These are phyloP conservation scores for Umbelopsis sp. DNA, from an alignment of 192 early-diverging fungal genomes.

Conservation along the genomic window DNA sequence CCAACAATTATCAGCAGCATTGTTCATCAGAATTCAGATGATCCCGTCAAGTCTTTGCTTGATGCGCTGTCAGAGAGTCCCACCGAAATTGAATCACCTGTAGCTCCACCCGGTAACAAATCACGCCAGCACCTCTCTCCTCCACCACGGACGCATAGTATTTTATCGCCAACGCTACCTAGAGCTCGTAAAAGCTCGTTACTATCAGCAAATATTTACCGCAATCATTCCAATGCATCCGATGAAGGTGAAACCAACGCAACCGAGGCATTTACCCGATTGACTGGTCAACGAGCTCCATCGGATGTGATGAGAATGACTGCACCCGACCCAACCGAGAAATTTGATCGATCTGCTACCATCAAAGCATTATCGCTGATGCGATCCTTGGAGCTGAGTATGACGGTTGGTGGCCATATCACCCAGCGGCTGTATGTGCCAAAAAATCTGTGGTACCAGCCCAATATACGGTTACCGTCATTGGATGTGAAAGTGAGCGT, in stretches of 20 bases:
- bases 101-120: background rate
- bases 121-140: background rate
- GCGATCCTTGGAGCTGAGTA: slow-evolving; percentile 34
- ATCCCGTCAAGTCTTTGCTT: background rate
- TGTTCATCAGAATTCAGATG: background rate
- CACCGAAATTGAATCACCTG: background rate
- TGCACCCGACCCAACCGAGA: background rate
- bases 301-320: background rate
- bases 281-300: slow-evolving; percentile 12
- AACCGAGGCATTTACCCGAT: background rate
- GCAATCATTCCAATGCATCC: background rate
- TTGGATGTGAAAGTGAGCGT: slow-evolving; percentile 35
- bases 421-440: slow-evolving; percentile 38
- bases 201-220: background rate
- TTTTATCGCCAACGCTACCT: background rate
- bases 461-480: slow-evolving; percentile 29
- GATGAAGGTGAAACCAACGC: slow-evolving; percentile 9
- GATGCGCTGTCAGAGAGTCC: background rate
- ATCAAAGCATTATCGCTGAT: slow-evolving; percentile 20
- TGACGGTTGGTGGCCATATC: slow-evolving; percentile 30
- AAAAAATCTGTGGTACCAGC: slow-evolving; percentile 37
- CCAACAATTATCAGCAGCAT: background rate
- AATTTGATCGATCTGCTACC: slow-evolving; percentile 8
- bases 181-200: slow-evolving; percentile 12
- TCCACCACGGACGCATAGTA: slow-evolving; percentile 15